Evolutionary conservation across 805 yeast species (phyloP).

Genomic region (Suhomyces pyralidae): DNA sequence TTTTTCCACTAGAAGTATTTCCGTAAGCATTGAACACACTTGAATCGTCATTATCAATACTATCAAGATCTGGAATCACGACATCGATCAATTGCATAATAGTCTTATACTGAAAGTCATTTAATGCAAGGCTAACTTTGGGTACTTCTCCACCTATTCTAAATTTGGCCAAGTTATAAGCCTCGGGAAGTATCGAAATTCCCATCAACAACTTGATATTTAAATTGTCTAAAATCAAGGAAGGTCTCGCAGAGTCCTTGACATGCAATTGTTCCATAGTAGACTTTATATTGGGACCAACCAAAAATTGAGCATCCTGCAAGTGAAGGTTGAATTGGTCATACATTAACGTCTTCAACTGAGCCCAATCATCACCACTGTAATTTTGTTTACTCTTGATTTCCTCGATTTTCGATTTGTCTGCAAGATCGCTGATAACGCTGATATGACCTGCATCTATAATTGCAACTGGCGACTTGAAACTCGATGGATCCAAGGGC

Average conservation of each 20-base stretch:
- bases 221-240: conserved; percentile 71
- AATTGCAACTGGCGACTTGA: conserved; percentile 85
- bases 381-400: conserved; percentile 62
- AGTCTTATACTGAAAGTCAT: conserved; percentile 87
- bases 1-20: conserved; percentile 10
- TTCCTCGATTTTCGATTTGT: conserved; percentile 61
- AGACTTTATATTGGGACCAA: conserved; percentile 77
- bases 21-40: conserved; percentile 37
- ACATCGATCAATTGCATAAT: conserved; percentile 74
- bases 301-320: conserved; percentile 82
- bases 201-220: conserved; percentile 73
- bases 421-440: conserved; percentile 75
- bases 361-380: conserved; percentile 68
- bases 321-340: conserved; percentile 77
- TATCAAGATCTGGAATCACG: conserved; percentile 55
- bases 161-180: conserved; percentile 66
- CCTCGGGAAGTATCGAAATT: conserved; percentile 80
- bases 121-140: conserved; percentile 62
- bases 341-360: conserved; percentile 76
- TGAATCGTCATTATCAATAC: conserved; percentile 29
- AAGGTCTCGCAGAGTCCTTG: conserved; percentile 40
- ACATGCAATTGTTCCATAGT: conserved; percentile 70
- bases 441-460: conserved; percentile 96
- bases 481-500: conserved; percentile 75
- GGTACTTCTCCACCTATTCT: conserved; percentile 79